Evolutionary conservation across 1,284 basidiomycete genomes (phyloP), one percentile per base, ranked within the genome.

Genomic region (Cystobasidiaceae sp.): DNA sequence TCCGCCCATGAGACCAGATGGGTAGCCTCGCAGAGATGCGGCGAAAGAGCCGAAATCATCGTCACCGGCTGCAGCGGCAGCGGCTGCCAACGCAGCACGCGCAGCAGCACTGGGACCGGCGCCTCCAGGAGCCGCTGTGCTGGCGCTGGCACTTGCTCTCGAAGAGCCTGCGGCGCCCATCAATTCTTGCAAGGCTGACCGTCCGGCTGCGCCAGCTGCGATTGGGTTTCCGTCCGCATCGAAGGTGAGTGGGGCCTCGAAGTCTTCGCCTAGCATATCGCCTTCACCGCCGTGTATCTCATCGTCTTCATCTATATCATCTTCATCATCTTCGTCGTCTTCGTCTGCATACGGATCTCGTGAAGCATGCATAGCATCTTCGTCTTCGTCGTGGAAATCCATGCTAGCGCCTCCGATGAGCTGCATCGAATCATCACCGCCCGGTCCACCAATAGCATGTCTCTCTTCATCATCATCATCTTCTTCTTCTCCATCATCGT

Each of bases 1-100:
- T 13, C 88, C 88, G 71, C 89, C 84, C 88, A 93, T 90, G 78
- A 91, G 89, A 32, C 90, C 90, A 34, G 90, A 90, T 4, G 54
- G 41, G 74, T 93, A 85, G 9, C 74, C 74, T 25, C 78, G 73
- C 69, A 78, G 76, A 8, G 75, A 76, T 39, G 66, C 60, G 25
- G 60, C 52, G 44, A 68, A 60, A 11, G 64, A 66, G 21, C 63
- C 63, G 49, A 58, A 59, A 34, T 55, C 55, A 17, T 59, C 55
- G 28, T 66, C 41, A 34, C 0, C 30, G 63, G 17, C 71, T 17
- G 63, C 68, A 15, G 57, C 69, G 0, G 66, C 69, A 23, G 58
- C 49, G n/a, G 49, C 46, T 33, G 41, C 59, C 19, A 50, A 33
- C 8, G 33, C 41, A 9, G 48, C 37, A 8, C 46, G 21, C 19